These are phyloP conservation scores for Pinus albicaulis DNA, from an alignment of 75 land plant genomes.

Conservation along the genomic window DNA sequence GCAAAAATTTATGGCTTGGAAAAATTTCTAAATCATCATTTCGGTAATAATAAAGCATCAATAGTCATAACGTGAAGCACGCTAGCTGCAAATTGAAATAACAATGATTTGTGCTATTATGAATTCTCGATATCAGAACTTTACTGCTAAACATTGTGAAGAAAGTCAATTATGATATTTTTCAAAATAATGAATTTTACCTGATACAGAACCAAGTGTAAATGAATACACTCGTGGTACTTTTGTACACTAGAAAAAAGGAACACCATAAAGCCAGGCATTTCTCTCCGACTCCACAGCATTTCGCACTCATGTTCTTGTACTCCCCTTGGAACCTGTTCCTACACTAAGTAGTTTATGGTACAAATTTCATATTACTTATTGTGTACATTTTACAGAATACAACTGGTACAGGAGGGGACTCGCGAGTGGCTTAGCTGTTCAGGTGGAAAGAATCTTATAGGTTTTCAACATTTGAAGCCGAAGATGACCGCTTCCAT, in stretches of 20 bases:
- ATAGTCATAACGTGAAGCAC: not conserved
- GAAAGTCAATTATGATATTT: not conserved
- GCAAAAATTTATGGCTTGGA: not conserved
- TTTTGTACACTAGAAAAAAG: not conserved
- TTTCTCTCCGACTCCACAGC: not conserved
- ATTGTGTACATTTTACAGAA: slow-evolving; percentile 1
- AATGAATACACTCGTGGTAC: not conserved
- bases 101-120: not conserved
- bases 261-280: not conserved
- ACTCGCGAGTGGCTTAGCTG: not conserved
- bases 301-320: not conserved
- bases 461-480: not conserved
- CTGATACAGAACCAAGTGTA: not conserved
- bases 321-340: not conserved
- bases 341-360: not conserved
- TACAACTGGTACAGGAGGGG: slow-evolving; percentile 1
- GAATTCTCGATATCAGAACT: not conserved
- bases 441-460: not conserved
- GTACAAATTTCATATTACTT: not conserved
- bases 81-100: not conserved
- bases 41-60: too few relatives aligned
- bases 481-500: slow-evolving; percentile 33
- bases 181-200: not conserved
- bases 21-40: too few relatives aligned
- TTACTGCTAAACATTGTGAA: not conserved